A percentile compares a stretch with the other conserved stretches of the same genome.
These are phyloP conservation scores for Neurospora sp. DNA, from an alignment of 495 filamentous ascomycete species.

Conservation along the genomic window DNA sequence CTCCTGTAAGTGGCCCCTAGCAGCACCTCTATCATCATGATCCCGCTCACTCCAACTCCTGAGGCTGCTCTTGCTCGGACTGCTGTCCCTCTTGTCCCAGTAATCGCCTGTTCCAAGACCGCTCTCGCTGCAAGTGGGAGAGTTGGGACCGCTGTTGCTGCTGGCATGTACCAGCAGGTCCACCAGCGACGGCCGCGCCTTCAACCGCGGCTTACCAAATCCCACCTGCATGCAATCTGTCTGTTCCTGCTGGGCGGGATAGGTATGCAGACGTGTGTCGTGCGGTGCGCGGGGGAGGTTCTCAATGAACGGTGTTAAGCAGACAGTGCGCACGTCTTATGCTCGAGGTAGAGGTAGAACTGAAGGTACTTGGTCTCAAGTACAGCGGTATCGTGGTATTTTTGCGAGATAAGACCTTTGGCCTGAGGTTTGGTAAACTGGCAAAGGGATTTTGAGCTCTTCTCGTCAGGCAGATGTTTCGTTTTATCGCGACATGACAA, in stretches of 20 bases:
- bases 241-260: neutral
- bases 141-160: constrained; percentile 12
- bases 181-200: constrained; percentile 61
- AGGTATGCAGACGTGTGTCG: neutral
- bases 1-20: neutral
- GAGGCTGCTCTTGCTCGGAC: constrained; percentile 17
- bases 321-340: neutral
- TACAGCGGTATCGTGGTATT: neutral
- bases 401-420: neutral
- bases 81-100: constrained; percentile 15
- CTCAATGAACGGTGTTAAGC: neutral
- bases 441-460: neutral
- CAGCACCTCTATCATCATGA: neutral
- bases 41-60: neutral
- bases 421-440: neutral
- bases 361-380: neutral
- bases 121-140: neutral
- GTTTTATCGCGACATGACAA: neutral
- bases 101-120: constrained; percentile 15
- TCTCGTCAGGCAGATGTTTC: neutral
- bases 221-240: constrained; percentile 21
- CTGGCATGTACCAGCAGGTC: constrained; percentile 50
- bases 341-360: neutral
- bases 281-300: neutral
- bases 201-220: constrained; percentile 45